Evolutionary conservation across 768 basidiomycete genomes (phyloP).

Genomic region (Auricularia cornea): DNA sequence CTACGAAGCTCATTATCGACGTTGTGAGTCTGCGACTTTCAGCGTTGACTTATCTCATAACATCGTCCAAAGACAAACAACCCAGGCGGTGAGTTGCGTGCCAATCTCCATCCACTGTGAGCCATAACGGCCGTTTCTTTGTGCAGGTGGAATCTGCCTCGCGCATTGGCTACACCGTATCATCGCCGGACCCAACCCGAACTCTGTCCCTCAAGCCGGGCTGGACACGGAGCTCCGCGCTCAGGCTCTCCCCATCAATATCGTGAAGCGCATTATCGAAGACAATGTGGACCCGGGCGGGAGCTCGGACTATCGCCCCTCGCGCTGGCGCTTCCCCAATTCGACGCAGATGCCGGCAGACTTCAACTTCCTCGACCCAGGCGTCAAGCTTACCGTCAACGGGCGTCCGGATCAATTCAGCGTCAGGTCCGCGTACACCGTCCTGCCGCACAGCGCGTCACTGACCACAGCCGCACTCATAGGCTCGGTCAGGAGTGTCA

Average conservation of each 20-base stretch:
- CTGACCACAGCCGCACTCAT: background rate
- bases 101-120: background rate
- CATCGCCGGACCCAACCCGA: constrained; percentile 43
- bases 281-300: constrained; percentile 36
- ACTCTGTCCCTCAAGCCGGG: constrained; percentile 47
- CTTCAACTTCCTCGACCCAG: constrained; percentile 40
- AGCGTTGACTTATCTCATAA: background rate
- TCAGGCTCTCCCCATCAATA: constrained; percentile 40
- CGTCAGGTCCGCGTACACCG: constrained; percentile 20
- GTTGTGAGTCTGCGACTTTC: constrained; percentile 25
- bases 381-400: constrained; percentile 36
- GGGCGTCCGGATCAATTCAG: constrained; percentile 44
- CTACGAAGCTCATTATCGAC: constrained; percentile 48
- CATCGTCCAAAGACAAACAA: constrained; percentile 17
- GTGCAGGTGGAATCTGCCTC: constrained; percentile 46
- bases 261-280: constrained; percentile 36
- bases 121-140: background rate
- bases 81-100: constrained; percentile 18
- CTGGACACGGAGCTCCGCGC: constrained; percentile 42
- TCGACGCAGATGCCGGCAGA: constrained; percentile 32
- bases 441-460: background rate
- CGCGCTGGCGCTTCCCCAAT: constrained; percentile 40
- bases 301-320: constrained; percentile 39
- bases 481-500: constrained; percentile 20
- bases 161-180: constrained; percentile 38